Percentiles rank a stretch among this genome's conserved stretches.
Conservation (phyloP, 176 grass and related monocot genomes). For the Urochloa ruziziensis region DNA sequence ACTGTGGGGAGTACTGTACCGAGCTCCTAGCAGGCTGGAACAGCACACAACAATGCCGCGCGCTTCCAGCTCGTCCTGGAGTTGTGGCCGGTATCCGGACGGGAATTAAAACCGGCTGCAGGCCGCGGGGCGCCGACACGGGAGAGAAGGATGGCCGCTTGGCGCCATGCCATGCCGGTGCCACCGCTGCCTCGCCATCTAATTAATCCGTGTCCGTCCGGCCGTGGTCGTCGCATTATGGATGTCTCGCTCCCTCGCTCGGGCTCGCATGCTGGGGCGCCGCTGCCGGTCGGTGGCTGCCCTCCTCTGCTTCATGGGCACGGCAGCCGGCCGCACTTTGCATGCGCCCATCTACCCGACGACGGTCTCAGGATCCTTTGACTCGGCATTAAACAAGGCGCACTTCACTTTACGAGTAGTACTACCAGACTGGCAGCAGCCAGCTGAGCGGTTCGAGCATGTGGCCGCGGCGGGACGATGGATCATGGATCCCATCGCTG, state of each 20-base stretch:
- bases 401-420: too few species aligned
- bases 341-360: neutral
- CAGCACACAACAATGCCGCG: too few species aligned
- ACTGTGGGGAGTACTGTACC: too few species aligned
- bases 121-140: constrained; percentile 32
- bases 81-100: too few species aligned
- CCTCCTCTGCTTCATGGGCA: neutral
- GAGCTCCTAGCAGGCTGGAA: too few species aligned
- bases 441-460: too few species aligned
- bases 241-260: neutral
- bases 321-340: neutral
- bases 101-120: neutral
- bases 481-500: neutral
- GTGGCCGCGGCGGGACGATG: too few species aligned
- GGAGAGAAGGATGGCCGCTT: neutral
- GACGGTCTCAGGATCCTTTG: neutral
- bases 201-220: neutral
- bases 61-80: too few species aligned
- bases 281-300: neutral
- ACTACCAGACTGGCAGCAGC: neutral
- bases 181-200: neutral
- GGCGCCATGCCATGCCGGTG: neutral
- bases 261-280: neutral
- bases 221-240: neutral
- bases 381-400: neutral